Evolutionary conservation across 2,329 filamentous ascomycete species (phyloP).

Genomic region (Botryosphaeria dothidea): DNA sequence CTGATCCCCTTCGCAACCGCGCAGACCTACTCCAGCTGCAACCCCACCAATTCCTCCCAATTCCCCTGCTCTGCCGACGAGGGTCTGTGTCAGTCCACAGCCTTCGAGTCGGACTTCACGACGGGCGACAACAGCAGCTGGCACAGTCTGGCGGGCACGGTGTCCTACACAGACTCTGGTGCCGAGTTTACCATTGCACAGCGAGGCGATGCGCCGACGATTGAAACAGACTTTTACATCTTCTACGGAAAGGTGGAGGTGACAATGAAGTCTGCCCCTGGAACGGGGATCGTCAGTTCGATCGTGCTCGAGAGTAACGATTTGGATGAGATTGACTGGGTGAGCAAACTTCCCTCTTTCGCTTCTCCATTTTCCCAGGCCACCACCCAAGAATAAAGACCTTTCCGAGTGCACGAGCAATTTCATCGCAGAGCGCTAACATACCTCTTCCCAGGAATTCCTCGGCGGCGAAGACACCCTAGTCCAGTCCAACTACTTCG

Average conservation of each 20-base stretch:
- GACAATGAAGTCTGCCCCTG: conserved; percentile 22
- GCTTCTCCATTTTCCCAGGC: too few species aligned
- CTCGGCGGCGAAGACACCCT: conserved; percentile 60
- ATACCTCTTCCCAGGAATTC: too few species aligned
- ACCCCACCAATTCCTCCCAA: conserved; percentile 40
- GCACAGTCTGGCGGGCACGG: conserved; percentile 63
- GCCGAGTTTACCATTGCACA: conserved; percentile 69
- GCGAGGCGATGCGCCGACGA: conserved; percentile 64
- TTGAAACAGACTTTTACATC: conserved; percentile 25
- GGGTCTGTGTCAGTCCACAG: conserved; percentile 48
- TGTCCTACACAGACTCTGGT: conserved; percentile 61
- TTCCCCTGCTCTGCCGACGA: conserved; percentile 41
- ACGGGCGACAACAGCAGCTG: conserved; percentile 52
- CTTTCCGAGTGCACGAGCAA: too few species aligned
- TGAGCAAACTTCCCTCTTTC: too few species aligned
- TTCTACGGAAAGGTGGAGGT: conserved; percentile 25
- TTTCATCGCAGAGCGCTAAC: too few species aligned
- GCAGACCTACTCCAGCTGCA: conserved; percentile 46
- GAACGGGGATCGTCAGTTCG: conserved; percentile 21
- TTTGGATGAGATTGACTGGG: conserved; percentile 24
- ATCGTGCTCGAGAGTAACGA: conserved; percentile 22
- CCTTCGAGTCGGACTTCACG: conserved; percentile 48
- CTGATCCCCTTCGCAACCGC: conserved; percentile 31
- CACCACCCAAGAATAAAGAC: too few species aligned
- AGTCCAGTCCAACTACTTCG: conserved; percentile 71